A percentile compares a stretch with the other conserved stretches of the same genome.
phyloP scores from a whole-genome alignment of 441 rosid species.

The Brassica balearica region DNA sequence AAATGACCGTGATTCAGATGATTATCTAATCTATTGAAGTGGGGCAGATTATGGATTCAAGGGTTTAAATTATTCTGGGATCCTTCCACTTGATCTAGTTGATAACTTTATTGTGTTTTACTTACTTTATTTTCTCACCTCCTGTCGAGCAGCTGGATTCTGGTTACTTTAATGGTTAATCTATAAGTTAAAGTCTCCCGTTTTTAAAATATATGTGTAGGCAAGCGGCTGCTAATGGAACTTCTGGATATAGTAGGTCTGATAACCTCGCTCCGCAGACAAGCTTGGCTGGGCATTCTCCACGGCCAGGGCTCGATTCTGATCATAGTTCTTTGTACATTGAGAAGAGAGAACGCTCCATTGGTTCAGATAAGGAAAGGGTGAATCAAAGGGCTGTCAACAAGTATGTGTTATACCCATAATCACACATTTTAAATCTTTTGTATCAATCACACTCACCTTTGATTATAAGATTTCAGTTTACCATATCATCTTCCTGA shows the following conservation, averaged over 20 bases:
- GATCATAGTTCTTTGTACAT: conserved; percentile 61
- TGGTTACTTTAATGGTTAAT: conserved; percentile 18
- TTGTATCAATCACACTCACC: neutral
- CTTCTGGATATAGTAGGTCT: conserved; percentile 69
- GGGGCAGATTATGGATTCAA: conserved; percentile 14
- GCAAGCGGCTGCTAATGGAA: conserved; percentile 70
- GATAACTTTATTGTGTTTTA: conserved; percentile 7
- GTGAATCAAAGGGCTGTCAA: conserved; percentile 70
- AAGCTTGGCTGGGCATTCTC: conserved; percentile 64
- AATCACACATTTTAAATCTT: neutral
- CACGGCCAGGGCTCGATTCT: conserved; percentile 58
- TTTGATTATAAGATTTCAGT: conserved; percentile 27
- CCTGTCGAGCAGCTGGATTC: conserved; percentile 14
- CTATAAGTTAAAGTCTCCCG: conserved; percentile 5
- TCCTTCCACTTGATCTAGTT: conserved; percentile 33
- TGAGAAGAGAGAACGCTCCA: conserved; percentile 83
- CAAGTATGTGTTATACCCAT: conserved; percentile 63
- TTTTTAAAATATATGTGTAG: conserved; percentile 50
- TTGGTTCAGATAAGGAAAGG: conserved; percentile 84
- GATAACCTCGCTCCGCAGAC: conserved; percentile 67
- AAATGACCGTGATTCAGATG: conserved; percentile 12
- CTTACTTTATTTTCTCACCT: conserved; percentile 26
- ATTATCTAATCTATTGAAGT: conserved; percentile 16
- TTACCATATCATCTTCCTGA: conserved; percentile 18
- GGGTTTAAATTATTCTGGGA: conserved; percentile 21